Base-by-base conservation (phyloP, 176 grass and related monocot genomes). In the Themeda triandra region DNA sequence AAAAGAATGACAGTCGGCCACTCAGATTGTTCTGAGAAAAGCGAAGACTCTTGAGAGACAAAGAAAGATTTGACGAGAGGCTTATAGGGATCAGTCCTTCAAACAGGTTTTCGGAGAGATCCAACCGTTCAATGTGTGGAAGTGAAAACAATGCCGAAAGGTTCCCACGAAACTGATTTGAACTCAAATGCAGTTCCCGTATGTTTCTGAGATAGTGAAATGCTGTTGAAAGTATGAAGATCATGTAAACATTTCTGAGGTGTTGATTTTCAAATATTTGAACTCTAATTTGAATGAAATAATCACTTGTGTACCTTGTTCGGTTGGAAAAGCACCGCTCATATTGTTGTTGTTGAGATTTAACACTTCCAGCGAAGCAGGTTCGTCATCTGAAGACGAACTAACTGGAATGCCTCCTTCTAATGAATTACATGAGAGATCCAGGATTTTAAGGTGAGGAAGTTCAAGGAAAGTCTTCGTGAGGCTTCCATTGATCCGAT, bases 371-470 rank as follows among this genome's bases (percentile, higher is more conserved):
- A 87, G 31, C 7, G 78, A 76, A 87, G 66, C 36, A 0, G 21
- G 64, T 9, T 80, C 10, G 6, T 64, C 62, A 30, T 66, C 32
- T n/a, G 39, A 64, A 36, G 63, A 58, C 6, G 32, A 66, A 36
- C 10, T 82, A 6, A 69, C 58, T 42, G 85, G 80, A 49, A 85
- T 73, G 35, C 10, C 13, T 70, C 87, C 87, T 51, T 29, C 5
- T 3, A 81, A 37, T 17, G 6, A 68, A 41, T 58, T 87, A 7
- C 11, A 0, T 24, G 19, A 87, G 63, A 76, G 78, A 58, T 27
- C 24, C 46, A 81, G 60, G 3, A 42, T n/a, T 13, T 77, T 19
- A 68, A 77, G 83, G 59, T 19, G 54, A 78, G 83, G 48, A 39
- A 76, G 42, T 53, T 1, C 21, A 54, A 81, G 6, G 10, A 81